These are phyloP conservation scores for Arthroderma sp. DNA, from an alignment of 2,329 filamentous ascomycete genomes.

Conservation along the genomic window DNA sequence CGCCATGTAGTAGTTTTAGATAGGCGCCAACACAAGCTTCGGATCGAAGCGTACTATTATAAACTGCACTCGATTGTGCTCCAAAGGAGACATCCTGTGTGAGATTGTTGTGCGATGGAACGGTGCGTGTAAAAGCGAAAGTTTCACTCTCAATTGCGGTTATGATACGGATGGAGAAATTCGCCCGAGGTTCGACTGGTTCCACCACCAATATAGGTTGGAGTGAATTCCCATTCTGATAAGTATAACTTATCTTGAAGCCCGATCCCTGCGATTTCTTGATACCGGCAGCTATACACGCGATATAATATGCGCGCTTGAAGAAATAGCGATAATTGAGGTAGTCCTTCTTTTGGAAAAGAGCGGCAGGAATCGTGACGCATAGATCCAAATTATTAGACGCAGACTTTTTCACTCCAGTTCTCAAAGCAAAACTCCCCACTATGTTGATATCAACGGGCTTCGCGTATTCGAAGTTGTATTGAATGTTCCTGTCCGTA, in stretches of 20 bases:
- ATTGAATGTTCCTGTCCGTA: slow-evolving; percentile 57
- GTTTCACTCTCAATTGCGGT: slow-evolving; percentile 56
- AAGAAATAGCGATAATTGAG: slow-evolving; percentile 88
- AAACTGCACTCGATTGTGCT: slow-evolving; percentile 40
- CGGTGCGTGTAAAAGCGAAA: slow-evolving; percentile 60
- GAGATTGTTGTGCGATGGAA: slow-evolving; percentile 56
- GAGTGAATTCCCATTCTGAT: slow-evolving; percentile 60
- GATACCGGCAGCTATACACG: slow-evolving; percentile 61
- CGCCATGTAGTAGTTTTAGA: slow-evolving; percentile 59
- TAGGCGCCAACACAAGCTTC: slow-evolving; percentile 63
- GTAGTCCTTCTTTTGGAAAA: slow-evolving; percentile 93
- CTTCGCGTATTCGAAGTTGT: slow-evolving; percentile 65
- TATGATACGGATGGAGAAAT: slow-evolving; percentile 59
- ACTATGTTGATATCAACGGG: slow-evolving; percentile 73
- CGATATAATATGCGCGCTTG: slow-evolving; percentile 82
- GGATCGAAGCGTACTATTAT: slow-evolving; percentile 73
- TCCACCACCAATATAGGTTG: slow-evolving; percentile 52
- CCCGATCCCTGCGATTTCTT: slow-evolving; percentile 42
- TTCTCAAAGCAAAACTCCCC: slow-evolving; percentile 71
- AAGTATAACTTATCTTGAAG: slow-evolving; percentile 50
- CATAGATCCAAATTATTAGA: slow-evolving; percentile 60
- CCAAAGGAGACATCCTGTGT: slow-evolving; percentile 38
- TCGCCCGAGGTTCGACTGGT: slow-evolving; percentile 22
- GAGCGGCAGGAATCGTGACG: slow-evolving; percentile 62
- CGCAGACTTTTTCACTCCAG: slow-evolving; percentile 52